Percentiles rank a stretch among this genome's conserved stretches.
Evolutionary conservation across 495 filamentous ascomycete species (phyloP).

Genomic region (Neurospora africana): DNA sequence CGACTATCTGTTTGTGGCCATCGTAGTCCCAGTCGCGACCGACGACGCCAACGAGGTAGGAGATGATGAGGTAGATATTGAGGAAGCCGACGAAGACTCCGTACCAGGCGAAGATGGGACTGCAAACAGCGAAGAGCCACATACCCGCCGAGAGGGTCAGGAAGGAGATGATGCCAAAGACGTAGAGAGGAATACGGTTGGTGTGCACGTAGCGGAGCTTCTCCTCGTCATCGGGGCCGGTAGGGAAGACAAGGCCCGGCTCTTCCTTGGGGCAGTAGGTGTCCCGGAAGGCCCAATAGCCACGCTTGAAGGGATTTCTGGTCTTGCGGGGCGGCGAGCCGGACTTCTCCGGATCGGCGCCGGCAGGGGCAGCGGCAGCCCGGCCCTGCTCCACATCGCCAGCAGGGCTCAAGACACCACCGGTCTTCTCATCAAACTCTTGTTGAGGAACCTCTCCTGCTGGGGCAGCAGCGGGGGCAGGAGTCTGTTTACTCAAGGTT

Average conservation of each 20-base stretch:
- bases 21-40: conserved; percentile 22
- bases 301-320: conserved; percentile 9
- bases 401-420: not conserved
- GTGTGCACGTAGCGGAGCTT: conserved; percentile 20
- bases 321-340: not conserved
- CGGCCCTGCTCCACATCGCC: conserved; percentile 5
- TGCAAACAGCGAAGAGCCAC: conserved; percentile 22
- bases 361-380: not conserved
- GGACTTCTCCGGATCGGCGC: conserved; percentile 8
- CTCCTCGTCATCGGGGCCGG: conserved; percentile 20
- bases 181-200: conserved; percentile 23
- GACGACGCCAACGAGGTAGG: conserved; percentile 22
- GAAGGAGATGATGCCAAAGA: conserved; percentile 23
- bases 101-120: conserved; percentile 24
- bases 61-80: conserved; percentile 26
- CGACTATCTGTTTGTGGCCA: conserved; percentile 7
- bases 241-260: conserved; percentile 18
- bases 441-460: conserved; percentile 8
- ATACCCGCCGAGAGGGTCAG: conserved; percentile 23
- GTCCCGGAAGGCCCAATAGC: conserved; percentile 11
- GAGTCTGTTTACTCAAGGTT: conserved; percentile 2
- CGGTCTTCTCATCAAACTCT: conserved; percentile 8
- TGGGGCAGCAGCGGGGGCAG: conserved; percentile 2
- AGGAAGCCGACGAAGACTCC: conserved; percentile 25
- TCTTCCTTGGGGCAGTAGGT: conserved; percentile 23